Percentiles rank a stretch among this genome's conserved stretches.
phyloP scores from a whole-genome alignment of 139 green algal genomes.

The Ettlia oleoabundans region DNA sequence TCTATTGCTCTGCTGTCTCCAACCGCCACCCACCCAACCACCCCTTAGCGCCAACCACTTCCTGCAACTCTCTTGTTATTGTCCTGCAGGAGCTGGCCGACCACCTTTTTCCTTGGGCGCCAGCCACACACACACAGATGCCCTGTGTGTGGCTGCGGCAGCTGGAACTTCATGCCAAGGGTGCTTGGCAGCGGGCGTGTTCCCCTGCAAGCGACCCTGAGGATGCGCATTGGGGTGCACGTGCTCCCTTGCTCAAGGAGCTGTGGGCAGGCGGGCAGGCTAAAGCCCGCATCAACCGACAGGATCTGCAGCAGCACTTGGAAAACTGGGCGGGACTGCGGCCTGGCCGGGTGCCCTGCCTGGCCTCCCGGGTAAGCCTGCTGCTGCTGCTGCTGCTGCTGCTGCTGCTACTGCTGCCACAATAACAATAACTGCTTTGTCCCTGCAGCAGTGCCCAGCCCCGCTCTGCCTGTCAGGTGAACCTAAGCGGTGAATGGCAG shows the following conservation, averaged over 20 bases:
- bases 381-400: not conserved
- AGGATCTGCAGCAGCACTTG: not conserved
- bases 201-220: conserved; percentile 10
- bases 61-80: too few species aligned
- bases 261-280: not conserved
- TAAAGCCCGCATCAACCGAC: not conserved
- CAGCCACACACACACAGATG: not conserved
- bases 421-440: not conserved
- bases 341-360: not conserved
- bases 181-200: conserved; percentile 12
- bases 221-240: not conserved
- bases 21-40: not conserved
- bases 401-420: not conserved
- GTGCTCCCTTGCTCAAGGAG: not conserved
- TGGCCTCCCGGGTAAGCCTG: not conserved
- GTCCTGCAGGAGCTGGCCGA: conserved; percentile 13
- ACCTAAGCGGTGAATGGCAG: not conserved
- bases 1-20: not conserved
- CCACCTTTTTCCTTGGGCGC: conserved; percentile 9
- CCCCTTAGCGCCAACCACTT: too few species aligned
- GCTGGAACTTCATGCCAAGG: not conserved
- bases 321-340: conserved; percentile 13
- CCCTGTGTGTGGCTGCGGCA: conserved; percentile 12
- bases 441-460: too few species aligned
- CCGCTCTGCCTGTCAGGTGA: not conserved